Conservation (phyloP, 2,329 filamentous ascomycete species). For the Rutstroemia sp. region DNA sequence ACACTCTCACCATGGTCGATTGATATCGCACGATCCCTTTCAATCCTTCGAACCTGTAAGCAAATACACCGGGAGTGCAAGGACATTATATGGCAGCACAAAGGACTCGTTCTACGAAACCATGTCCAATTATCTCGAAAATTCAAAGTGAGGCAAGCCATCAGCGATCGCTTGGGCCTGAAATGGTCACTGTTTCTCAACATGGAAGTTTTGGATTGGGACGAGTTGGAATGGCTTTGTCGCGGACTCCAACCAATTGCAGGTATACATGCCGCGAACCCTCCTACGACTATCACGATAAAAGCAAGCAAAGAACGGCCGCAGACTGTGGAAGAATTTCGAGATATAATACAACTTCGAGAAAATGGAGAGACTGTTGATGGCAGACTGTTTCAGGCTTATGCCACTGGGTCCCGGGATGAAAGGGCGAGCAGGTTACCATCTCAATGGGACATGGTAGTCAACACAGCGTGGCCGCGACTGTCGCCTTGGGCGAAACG, state of each 20-base stretch:
- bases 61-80: constrained; percentile 27
- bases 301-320: constrained; percentile 22
- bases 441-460: constrained; percentile 7
- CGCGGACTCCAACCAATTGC: background rate
- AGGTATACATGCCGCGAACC: background rate
- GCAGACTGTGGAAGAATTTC: constrained; percentile 20
- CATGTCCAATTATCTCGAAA: background rate
- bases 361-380: constrained; percentile 20
- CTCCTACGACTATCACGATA: constrained; percentile 17
- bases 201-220: constrained; percentile 25
- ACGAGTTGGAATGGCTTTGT: constrained; percentile 25
- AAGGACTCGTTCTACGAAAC: constrained; percentile 16
- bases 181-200: constrained; percentile 18
- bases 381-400: constrained; percentile 22
- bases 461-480: constrained; percentile 26
- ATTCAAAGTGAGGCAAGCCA: background rate
- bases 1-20: constrained; percentile 24
- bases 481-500: constrained; percentile 27
- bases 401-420: background rate
- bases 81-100: constrained; percentile 25
- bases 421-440: background rate
- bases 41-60: constrained; percentile 25
- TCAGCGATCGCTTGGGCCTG: constrained; percentile 1
- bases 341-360: constrained; percentile 20
- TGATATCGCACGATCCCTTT: constrained; percentile 21